These are phyloP conservation scores for Pseudogymnoascus sp. DNA, from an alignment of 2,329 filamentous ascomycete species.

Conservation along the genomic window DNA sequence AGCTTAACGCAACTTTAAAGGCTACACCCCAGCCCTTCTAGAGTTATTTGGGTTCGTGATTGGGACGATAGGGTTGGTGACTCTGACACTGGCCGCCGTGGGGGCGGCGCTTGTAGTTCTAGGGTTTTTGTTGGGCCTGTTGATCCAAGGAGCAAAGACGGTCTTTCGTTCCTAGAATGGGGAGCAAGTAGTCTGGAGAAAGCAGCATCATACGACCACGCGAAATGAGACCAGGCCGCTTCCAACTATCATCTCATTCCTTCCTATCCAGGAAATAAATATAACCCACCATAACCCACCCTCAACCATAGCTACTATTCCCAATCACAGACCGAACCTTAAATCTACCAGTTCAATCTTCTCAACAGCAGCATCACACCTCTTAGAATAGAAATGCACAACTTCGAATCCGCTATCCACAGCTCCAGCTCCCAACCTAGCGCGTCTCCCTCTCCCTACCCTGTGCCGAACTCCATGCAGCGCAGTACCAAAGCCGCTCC, in stretches of 20 bases:
- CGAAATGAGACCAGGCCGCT: background rate
- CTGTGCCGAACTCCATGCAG: background rate
- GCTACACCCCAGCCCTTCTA: background rate
- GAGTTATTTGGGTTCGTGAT: background rate
- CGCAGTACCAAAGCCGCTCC: background rate
- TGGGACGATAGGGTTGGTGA: background rate
- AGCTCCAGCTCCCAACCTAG: background rate
- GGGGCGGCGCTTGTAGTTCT: background rate
- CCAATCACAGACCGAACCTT: background rate
- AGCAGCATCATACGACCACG: background rate
- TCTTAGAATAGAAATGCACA: background rate
- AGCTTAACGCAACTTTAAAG: background rate
- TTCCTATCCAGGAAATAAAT: background rate
- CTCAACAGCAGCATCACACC: background rate
- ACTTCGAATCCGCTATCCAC: background rate
- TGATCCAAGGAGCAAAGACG: background rate
- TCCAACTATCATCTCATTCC: background rate
- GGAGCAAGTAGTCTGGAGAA: background rate
- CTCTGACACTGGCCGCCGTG: background rate
- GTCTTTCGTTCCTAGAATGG: background rate
- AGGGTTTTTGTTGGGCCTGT: background rate
- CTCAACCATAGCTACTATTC: background rate
- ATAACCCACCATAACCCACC: background rate
- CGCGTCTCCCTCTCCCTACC: background rate
- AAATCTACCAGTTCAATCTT: background rate